phyloP scores from a whole-genome alignment of 306 rosid genomes.

The Astragalus glycyphyllos region DNA sequence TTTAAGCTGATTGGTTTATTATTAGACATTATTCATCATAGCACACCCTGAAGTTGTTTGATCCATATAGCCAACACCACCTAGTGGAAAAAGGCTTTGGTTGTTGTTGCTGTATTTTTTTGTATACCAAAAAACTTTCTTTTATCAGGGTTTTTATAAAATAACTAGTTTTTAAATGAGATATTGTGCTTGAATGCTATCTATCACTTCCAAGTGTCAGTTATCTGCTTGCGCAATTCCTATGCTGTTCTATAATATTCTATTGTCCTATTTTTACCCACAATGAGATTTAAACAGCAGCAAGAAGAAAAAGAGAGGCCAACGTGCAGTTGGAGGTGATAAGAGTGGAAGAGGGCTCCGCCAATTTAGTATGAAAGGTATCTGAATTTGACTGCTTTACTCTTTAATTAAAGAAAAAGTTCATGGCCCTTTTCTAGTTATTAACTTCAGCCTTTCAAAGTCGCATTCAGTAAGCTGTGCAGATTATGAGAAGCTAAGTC shows the following conservation, averaged over 20 bases:
- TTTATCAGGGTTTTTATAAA: background rate
- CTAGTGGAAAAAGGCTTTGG: background rate
- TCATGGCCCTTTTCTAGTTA: slow-evolving; percentile 12
- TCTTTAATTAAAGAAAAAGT: slow-evolving; percentile 29
- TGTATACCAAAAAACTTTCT: background rate
- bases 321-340: slow-evolving; percentile 92
- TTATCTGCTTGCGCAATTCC: slow-evolving; percentile 23
- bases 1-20: too few species aligned
- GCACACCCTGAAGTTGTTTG: too few species aligned
- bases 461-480: slow-evolving; percentile 10
- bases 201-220: slow-evolving; percentile 12
- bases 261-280: slow-evolving; percentile 30
- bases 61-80: too few species aligned
- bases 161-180: slow-evolving; percentile 7
- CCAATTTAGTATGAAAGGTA: slow-evolving; percentile 98
- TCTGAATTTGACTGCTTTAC: background rate
- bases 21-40: too few species aligned
- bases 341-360: slow-evolving; percentile 99
- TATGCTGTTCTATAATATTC: background rate
- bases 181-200: background rate
- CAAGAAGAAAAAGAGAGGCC: slow-evolving; percentile 97
- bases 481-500: slow-evolving; percentile 9
- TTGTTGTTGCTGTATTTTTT: background rate
- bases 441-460: background rate
- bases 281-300: slow-evolving; percentile 52